phyloP scores from a whole-genome alignment of 192 early-diverging fungal genomes.

The Podila minutissima region DNA sequence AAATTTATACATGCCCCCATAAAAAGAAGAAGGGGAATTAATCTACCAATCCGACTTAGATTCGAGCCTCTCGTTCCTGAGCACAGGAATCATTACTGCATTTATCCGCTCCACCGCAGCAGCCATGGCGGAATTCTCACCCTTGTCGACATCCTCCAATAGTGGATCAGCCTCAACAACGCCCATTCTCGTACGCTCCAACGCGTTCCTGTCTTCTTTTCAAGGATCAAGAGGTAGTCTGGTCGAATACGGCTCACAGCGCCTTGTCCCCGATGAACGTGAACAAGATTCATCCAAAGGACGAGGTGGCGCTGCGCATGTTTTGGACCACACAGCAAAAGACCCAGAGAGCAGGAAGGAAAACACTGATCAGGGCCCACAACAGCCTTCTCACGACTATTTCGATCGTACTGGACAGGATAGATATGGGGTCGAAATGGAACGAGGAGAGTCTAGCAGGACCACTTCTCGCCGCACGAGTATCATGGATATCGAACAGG shows the following conservation, averaged over 20 bases:
- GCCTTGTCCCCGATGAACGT: not conserved
- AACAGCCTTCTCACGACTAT: not conserved
- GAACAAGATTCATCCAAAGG: not conserved
- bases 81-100: slow-evolving; percentile 3
- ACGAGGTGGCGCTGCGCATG: not conserved
- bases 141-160: not conserved
- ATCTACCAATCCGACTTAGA: not conserved
- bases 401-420: not conserved
- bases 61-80: not conserved
- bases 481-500: not conserved
- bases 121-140: slow-evolving; percentile 5
- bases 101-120: slow-evolving; percentile 6
- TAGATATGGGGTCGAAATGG: not conserved
- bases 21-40: no score
- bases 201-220: slow-evolving; percentile 1
- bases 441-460: slow-evolving; percentile 9
- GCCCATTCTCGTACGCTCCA: not conserved
- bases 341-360: not conserved
- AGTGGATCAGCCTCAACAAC: slow-evolving; percentile 11
- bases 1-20: no score
- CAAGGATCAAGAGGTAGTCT: not conserved
- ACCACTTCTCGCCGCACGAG: slow-evolving; percentile 14
- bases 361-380: not conserved
- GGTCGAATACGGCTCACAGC: not conserved
- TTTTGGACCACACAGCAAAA: not conserved